These are phyloP conservation scores for Leishmania mexicana DNA, from an alignment of 208 protist genomes.

Conservation along the genomic window DNA sequence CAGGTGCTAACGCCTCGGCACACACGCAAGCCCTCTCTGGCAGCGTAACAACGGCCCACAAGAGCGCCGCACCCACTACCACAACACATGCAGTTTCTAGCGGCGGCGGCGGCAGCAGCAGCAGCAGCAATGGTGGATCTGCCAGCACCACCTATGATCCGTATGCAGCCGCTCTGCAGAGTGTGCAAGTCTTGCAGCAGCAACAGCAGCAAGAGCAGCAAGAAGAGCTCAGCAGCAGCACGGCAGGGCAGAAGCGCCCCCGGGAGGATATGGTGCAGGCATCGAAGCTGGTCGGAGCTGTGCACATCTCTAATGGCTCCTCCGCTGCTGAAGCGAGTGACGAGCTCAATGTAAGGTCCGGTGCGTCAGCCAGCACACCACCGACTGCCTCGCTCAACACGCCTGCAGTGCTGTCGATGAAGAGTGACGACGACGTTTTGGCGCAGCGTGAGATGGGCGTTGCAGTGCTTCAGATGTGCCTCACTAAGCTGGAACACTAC, in stretches of 20 bases:
- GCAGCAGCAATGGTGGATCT: background rate
- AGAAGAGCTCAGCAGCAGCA: background rate
- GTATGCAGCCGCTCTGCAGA: slow-evolving; percentile 20
- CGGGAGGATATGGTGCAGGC: slow-evolving; percentile 13
- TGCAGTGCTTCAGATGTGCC: slow-evolving; percentile 15
- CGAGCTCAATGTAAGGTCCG: background rate
- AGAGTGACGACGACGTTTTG: slow-evolving; percentile 10
- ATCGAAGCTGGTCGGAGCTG: background rate
- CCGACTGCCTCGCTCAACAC: background rate
- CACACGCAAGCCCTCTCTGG: background rate
- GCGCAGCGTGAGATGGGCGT: slow-evolving; percentile 17
- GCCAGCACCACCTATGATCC: slow-evolving; percentile 11
- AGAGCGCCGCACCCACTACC: background rate
- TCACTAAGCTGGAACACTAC: slow-evolving; percentile 3
- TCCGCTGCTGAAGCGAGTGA: slow-evolving; percentile 1
- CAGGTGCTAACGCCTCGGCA: background rate
- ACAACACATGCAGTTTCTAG: background rate
- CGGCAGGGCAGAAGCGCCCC: slow-evolving; percentile 11
- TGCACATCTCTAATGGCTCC: background rate
- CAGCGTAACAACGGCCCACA: background rate
- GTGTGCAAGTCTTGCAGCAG: slow-evolving; percentile 5
- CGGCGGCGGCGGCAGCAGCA: background rate
- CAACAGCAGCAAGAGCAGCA: slow-evolving; percentile 16
- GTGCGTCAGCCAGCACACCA: background rate
- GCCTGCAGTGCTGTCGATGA: background rate